These are phyloP conservation scores for Phytophthora citrophthora DNA, from an alignment of 352 stramenopile genomes.

Conservation along the genomic window DNA sequence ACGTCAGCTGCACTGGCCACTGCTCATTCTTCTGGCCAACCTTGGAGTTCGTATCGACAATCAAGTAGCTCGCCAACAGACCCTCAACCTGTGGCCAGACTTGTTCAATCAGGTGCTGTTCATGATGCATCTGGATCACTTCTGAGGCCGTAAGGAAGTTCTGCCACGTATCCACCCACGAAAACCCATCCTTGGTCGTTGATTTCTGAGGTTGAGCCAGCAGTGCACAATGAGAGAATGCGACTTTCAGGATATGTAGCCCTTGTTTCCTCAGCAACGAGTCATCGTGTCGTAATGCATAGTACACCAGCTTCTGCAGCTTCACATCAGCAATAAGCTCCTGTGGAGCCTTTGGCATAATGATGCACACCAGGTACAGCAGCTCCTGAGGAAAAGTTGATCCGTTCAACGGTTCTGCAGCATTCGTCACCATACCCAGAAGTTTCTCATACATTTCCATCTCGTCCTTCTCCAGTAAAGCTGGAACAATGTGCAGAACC, in stretches of 20 bases:
- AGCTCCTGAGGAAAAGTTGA: constrained; percentile 50
- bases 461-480: constrained; percentile 31
- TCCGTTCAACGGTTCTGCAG: constrained; percentile 24
- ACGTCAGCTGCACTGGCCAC: constrained; percentile 72
- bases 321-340: constrained; percentile 40
- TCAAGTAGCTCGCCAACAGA: constrained; percentile 51
- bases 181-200: background rate
- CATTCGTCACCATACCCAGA: constrained; percentile 26
- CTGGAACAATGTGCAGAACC: constrained; percentile 53
- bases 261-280: constrained; percentile 72
- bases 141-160: constrained; percentile 79
- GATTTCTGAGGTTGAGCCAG: constrained; percentile 12
- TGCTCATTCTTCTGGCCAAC: constrained; percentile 3
- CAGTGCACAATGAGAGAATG: constrained; percentile 60
- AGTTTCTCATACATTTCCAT: constrained; percentile 16
- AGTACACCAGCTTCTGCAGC: constrained; percentile 60
- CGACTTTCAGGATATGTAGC: constrained; percentile 69
- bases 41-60: constrained; percentile 14
- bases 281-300: constrained; percentile 59
- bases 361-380: constrained; percentile 66
- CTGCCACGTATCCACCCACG: constrained; percentile 55
- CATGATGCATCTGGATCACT: constrained; percentile 86
- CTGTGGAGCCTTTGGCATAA: constrained; percentile 54
- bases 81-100: constrained; percentile 78
- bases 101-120: constrained; percentile 84